Evolutionary conservation across 2,329 filamentous ascomycete species (phyloP), one percentile per base, ranked within the genome.

Genomic region (Botryosphaeria agaves): DNA sequence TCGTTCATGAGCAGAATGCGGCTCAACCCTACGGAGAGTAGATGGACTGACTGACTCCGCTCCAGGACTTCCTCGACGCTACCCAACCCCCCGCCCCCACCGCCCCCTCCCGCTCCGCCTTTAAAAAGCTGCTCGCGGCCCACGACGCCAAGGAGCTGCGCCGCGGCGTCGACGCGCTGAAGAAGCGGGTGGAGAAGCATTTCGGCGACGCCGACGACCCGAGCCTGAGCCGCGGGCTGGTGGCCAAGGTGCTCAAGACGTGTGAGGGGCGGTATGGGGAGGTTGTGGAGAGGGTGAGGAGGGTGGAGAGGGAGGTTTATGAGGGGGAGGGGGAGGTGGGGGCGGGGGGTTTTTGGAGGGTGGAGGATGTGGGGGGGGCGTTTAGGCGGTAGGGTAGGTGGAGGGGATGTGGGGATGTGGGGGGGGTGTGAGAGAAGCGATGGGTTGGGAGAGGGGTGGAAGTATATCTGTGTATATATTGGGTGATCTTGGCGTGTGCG

Each of bases 111-210:
- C 83, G 82, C 47, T 62, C 66, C 4, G 72, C 78, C 3, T 91
- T 89, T 50, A 87, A 85, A 63, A 94, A 93, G 57, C 60, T 93
- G 3, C 63, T 94, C 19, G 67, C 76, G 33, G 66, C 69, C 26
- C 80, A 89, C 51, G 87, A 95, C 51, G 64, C 64, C 14, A 85
- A 81, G 49, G 84, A 94, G 53, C 69, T 94, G 26, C 71, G 79
- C 39, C 84, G 85, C 48, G 85, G 87, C n/a, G 77, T 93, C 41
- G 83, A 93, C 45, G 70, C 81, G 32, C 63, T 95, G 41, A 77
- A 77, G 45, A 93, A 92, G 59, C 71, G 87, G 29, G 81, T 95
- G 1, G 87, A 95, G 56, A 98, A 95, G 59, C 87, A 95, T 54
- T 95, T 95, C 62, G 83, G 83, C 26, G 83, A 92, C 41, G 79